Percentiles rank a stretch among this genome's conserved stretches.
phyloP scores from a whole-genome alignment of 805 yeast genomes.

The Myxozyma melibiosi region DNA sequence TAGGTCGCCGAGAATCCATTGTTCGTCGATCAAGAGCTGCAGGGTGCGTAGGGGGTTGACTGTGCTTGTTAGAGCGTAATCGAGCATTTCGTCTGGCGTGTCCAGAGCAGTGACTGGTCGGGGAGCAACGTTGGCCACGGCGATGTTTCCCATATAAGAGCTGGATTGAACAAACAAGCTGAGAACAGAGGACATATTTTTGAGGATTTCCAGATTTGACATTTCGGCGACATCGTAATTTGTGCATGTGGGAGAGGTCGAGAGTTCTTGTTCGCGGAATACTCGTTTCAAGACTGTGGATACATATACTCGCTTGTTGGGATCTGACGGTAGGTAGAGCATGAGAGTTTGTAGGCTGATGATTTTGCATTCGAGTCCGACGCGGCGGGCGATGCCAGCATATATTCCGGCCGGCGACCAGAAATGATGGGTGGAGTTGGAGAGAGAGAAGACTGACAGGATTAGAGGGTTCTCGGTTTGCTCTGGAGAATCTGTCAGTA shows the following conservation, averaged over 20 bases:
- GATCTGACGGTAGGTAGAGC: background rate
- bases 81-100: background rate
- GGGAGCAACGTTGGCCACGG: background rate
- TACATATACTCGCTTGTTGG: background rate
- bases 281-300: background rate
- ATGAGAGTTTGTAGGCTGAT: background rate
- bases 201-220: background rate
- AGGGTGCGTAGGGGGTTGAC: background rate
- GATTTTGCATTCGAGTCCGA: constrained; percentile 6
- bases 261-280: background rate
- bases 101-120: background rate
- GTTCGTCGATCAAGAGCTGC: background rate
- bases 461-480: background rate
- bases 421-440: constrained; percentile 11
- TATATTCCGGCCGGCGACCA: constrained; percentile 18
- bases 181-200: background rate
- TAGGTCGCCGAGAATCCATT: background rate
- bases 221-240: too few relatives aligned
- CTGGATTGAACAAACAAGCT: background rate
- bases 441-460: constrained; percentile 2
- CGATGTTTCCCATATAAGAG: background rate
- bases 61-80: background rate
- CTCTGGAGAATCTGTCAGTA: background rate
- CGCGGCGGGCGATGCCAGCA: constrained; percentile 24
- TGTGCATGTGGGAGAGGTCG: too few relatives aligned